These are phyloP conservation scores for Xeromyces bisporus DNA, from an alignment of 495 filamentous ascomycete species.

Conservation along the genomic window DNA sequence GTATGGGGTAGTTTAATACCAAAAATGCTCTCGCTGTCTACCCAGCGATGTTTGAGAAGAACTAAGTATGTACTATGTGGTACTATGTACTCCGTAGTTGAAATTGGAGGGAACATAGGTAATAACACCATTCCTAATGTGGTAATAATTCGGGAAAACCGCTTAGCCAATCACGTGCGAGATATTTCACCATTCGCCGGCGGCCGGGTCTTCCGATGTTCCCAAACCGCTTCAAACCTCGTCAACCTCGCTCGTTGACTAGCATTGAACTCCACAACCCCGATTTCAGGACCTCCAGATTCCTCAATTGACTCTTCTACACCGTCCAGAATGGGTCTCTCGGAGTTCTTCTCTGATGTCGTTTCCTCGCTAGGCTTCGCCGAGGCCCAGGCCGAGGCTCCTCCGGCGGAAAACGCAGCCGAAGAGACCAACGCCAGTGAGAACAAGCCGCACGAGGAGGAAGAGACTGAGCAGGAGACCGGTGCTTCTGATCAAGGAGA, in stretches of 20 bases:
- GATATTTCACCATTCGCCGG: conserved; percentile 26
- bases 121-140: conserved; percentile 1
- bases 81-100: conserved; percentile 1
- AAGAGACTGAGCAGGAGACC: conserved; percentile 24
- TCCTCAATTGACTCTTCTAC: conserved; percentile 24
- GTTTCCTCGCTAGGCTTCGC: conserved; percentile 38
- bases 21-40: too few relatives aligned
- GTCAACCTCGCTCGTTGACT: conserved; percentile 15
- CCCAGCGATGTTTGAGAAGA: too few relatives aligned
- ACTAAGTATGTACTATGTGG: too few relatives aligned
- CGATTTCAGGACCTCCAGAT: conserved; percentile 10
- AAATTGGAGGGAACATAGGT: not conserved
- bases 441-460: conserved; percentile 32
- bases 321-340: conserved; percentile 40
- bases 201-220: conserved; percentile 33
- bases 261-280: conserved; percentile 7
- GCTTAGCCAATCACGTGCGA: conserved; percentile 27
- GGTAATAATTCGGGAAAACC: conserved; percentile 2
- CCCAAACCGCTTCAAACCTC: conserved; percentile 19
- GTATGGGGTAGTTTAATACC: too few relatives aligned
- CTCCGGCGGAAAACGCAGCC: conserved; percentile 32
- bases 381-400: conserved; percentile 45
- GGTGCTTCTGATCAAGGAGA: conserved; percentile 19
- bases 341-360: conserved; percentile 47
- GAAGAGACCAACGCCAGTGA: conserved; percentile 33